Percentiles rank a stretch among this genome's conserved stretches.
phyloP scores from a whole-genome alignment of 2,329 filamentous ascomycete species.

The Didymella segeticola region DNA sequence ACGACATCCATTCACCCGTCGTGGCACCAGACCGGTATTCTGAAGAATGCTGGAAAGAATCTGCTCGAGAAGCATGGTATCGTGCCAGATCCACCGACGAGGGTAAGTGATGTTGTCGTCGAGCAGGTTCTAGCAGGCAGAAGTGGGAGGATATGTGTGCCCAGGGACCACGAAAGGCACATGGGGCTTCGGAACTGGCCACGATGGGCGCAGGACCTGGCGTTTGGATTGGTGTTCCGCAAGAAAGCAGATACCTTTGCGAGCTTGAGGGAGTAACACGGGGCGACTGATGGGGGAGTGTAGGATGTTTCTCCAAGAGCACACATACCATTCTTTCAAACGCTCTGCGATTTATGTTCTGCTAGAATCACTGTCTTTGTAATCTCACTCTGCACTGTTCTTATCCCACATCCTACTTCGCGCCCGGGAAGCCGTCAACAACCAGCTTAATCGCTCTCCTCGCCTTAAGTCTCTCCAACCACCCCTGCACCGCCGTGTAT shows the following conservation, averaged over 20 bases:
- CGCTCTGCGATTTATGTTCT: neutral
- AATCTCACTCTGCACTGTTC: neutral
- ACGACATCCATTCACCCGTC: constrained; percentile 38
- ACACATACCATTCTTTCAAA: neutral
- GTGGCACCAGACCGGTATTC: constrained; percentile 36
- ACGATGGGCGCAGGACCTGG: constrained; percentile 35
- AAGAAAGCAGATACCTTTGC: neutral
- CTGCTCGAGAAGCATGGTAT: constrained; percentile 23
- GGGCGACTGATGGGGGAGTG: neutral
- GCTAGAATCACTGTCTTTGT: neutral
- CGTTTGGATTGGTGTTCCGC: constrained; percentile 21
- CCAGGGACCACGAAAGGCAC: constrained; percentile 20
- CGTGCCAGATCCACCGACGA: constrained; percentile 22
- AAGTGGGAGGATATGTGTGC: constrained; percentile 34
- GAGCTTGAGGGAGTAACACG: neutral
- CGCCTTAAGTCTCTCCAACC: constrained; percentile 25
- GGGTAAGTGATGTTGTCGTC: constrained; percentile 32
- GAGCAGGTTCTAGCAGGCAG: constrained; percentile 33
- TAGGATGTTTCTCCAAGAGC: neutral
- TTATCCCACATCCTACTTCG: neutral
- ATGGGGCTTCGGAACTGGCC: constrained; percentile 28
- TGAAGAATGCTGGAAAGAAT: constrained; percentile 25
- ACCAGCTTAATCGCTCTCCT: constrained; percentile 1
- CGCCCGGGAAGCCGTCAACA: neutral
- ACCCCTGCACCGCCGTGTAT: constrained; percentile 25